Conservation (phyloP, 768 basidiomycete genomes). For the Fomitopsis serialis region DNA sequence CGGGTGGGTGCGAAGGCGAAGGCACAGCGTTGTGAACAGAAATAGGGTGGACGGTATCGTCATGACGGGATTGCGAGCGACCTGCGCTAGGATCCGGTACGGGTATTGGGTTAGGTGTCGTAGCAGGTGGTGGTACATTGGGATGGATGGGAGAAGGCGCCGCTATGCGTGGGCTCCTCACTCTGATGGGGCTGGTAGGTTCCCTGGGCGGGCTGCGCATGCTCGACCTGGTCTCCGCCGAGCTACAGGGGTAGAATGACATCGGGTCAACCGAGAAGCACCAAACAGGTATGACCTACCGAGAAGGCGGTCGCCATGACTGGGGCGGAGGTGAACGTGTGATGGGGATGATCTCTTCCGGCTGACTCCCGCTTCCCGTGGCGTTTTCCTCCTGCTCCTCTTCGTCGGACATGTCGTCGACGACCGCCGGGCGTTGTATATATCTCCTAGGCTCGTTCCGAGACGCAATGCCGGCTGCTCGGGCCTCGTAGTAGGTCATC, state of each 20-base stretch:
- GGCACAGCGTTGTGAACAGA: conserved; percentile 32
- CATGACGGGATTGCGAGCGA: not conserved
- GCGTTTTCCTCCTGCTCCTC: conserved; percentile 1
- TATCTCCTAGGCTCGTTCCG: conserved; percentile 2
- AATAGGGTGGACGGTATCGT: conserved; percentile 10
- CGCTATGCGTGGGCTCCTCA: not conserved
- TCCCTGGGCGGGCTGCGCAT: not conserved
- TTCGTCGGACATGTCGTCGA: conserved; percentile 13
- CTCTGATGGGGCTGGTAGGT: not conserved
- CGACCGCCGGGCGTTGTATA: conserved; percentile 4
- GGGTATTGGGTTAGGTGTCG: conserved; percentile 28
- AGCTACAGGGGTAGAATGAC: not conserved
- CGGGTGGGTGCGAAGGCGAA: conserved; percentile 34
- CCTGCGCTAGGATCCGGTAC: conserved; percentile 26
- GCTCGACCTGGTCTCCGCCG: not conserved
- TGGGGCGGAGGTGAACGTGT: not conserved
- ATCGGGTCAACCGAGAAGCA: not conserved
- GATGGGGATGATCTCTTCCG: not conserved
- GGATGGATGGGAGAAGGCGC: conserved; percentile 14
- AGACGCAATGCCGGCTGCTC: conserved; percentile 1
- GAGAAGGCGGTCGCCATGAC: conserved; percentile 7
- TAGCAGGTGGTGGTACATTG: conserved; percentile 17
- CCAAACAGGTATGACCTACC: conserved; percentile 3
- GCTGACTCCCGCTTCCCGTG: not conserved
- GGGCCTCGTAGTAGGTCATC: conserved; percentile 33